phyloP scores from a whole-genome alignment of 2,329 filamentous ascomycete species.

The Verticillium zaregamsianum region DNA sequence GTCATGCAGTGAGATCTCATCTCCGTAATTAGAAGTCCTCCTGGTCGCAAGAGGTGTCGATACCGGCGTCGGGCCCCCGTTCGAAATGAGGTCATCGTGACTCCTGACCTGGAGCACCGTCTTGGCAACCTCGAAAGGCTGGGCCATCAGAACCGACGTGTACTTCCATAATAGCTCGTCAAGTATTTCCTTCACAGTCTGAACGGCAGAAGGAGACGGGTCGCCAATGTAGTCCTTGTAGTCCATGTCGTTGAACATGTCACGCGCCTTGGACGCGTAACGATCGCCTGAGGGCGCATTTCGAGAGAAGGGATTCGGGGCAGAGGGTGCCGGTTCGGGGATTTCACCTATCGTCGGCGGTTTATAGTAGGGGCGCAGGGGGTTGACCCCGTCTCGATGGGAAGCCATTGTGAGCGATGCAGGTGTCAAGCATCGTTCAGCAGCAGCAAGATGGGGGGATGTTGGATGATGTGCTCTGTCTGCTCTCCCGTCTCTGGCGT shows the following conservation, averaged over 20 bases:
- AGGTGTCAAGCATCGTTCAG: conserved; percentile 1
- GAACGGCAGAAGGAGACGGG: conserved; percentile 67
- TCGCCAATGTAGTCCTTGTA: conserved; percentile 85
- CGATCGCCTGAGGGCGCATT: conserved; percentile 30
- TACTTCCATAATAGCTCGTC: conserved; percentile 93
- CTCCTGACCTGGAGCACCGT: conserved; percentile 76
- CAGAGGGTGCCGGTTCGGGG: conserved; percentile 30
- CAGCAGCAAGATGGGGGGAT: not conserved
- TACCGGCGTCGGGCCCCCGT: conserved; percentile 22
- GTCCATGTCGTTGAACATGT: conserved; percentile 86
- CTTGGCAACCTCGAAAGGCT: conserved; percentile 97
- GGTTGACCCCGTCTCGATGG: conserved; percentile 50
- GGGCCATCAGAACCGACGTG: conserved; percentile 79
- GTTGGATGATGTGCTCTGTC: not conserved
- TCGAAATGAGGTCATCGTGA: conserved; percentile 36
- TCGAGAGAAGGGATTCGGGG: conserved; percentile 41
- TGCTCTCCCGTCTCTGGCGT: not conserved
- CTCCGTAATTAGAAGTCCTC: conserved; percentile 24
- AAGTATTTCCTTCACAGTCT: conserved; percentile 70
- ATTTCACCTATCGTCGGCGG: conserved; percentile 51
- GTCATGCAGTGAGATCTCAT: conserved; percentile 27
- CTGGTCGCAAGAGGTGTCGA: conserved; percentile 17
- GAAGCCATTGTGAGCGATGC: conserved; percentile 32
- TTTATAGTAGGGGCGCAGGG: conserved; percentile 67
- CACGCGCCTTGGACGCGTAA: conserved; percentile 66